Conservation (phyloP, 148 eudicot species). For the Chenopodium album region DNA sequence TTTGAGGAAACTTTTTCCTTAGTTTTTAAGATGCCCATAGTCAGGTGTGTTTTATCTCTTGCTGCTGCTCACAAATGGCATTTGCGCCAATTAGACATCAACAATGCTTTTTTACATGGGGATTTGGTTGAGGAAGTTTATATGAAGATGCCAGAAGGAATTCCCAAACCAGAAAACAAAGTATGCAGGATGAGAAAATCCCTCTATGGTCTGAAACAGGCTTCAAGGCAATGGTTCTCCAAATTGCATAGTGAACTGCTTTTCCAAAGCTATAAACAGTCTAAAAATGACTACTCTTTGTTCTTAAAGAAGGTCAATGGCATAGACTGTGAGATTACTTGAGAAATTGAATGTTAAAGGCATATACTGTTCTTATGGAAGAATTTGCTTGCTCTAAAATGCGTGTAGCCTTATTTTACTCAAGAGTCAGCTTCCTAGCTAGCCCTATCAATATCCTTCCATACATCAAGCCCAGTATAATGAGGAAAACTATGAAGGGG, state of each 20-base stretch:
- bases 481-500: constrained; percentile 52
- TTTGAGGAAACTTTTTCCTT: background rate
- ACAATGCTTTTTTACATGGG: background rate
- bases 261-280: background rate
- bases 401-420: constrained; percentile 51
- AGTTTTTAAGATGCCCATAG: background rate
- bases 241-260: background rate
- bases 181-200: background rate
- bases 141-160: background rate
- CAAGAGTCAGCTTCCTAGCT: constrained; percentile 53
- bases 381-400: constrained; percentile 78
- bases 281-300: background rate
- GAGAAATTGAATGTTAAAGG: constrained; percentile 28
- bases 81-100: background rate
- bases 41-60: background rate
- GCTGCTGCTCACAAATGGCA: background rate
- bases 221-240: background rate
- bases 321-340: constrained; percentile 7
- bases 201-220: background rate
- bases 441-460: constrained; percentile 64
- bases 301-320: background rate
- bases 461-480: constrained; percentile 71
- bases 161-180: background rate
- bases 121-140: background rate
- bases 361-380: constrained; percentile 72